These are phyloP conservation scores for Leishmania guyanensis DNA, from an alignment of 208 protist species.

Conservation along the genomic window DNA sequence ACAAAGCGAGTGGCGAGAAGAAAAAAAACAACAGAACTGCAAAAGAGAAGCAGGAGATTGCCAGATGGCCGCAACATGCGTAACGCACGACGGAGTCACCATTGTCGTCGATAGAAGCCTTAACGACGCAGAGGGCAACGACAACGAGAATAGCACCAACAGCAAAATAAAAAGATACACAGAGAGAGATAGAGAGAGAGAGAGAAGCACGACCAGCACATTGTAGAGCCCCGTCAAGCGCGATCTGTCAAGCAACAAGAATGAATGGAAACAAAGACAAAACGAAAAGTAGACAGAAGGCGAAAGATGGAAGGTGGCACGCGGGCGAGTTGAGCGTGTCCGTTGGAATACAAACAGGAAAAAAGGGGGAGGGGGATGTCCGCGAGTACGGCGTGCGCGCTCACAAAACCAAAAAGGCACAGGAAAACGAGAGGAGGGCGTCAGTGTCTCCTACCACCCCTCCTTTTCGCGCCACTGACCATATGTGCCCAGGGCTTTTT, in stretches of 20 bases:
- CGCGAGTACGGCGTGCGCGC: neutral
- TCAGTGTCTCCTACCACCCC: neutral
- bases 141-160: neutral
- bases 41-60: neutral
- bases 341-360: neutral
- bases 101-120: neutral
- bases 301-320: neutral
- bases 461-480: neutral
- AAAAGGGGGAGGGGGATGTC: neutral
- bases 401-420: neutral
- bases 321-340: neutral
- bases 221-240: too few relatives aligned
- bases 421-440: neutral
- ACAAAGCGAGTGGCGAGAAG: neutral
- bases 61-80: neutral
- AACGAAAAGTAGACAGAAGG: neutral
- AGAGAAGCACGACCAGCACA: too few relatives aligned
- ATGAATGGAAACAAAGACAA: neutral
- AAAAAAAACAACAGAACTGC: neutral
- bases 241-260: neutral
- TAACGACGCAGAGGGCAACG: neutral
- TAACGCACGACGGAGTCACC: neutral
- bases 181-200: neutral
- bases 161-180: neutral
- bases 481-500: neutral